These are phyloP conservation scores for Ophiocordyceps unilateralis DNA, from an alignment of 2,329 filamentous ascomycete genomes.

Conservation along the genomic window DNA sequence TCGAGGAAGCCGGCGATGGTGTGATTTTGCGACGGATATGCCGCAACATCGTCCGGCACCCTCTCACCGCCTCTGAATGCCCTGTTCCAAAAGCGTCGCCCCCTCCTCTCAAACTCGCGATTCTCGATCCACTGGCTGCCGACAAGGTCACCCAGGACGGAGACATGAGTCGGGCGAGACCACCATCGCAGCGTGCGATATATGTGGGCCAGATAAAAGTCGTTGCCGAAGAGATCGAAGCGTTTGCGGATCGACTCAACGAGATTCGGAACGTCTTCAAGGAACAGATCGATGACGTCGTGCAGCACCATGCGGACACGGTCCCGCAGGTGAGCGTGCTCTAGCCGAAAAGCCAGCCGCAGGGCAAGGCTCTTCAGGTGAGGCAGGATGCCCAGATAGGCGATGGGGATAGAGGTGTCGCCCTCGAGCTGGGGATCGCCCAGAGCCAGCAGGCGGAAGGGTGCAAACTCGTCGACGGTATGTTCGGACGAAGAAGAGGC, in stretches of 20 bases:
- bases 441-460: constrained; percentile 74
- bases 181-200: constrained; percentile 75
- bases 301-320: constrained; percentile 36
- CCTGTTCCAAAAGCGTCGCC: constrained; percentile 60
- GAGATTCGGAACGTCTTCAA: constrained; percentile 51
- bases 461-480: constrained; percentile 30
- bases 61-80: constrained; percentile 55
- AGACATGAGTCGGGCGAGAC: constrained; percentile 68
- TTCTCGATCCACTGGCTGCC: constrained; percentile 92
- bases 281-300: constrained; percentile 41
- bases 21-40: constrained; percentile 30
- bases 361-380: constrained; percentile 29
- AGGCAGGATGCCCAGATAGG: constrained; percentile 33
- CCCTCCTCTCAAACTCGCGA: constrained; percentile 62
- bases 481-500: constrained; percentile 7
- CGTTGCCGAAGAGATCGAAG: constrained; percentile 82
- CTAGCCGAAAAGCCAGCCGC: constrained; percentile 29
- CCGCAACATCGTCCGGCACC: constrained; percentile 39
- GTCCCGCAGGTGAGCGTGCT: constrained; percentile 28
- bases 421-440: constrained; percentile 91
- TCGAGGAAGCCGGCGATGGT: constrained; percentile 31
- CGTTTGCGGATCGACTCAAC: constrained; percentile 56
- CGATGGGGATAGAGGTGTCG: constrained; percentile 61
- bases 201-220: constrained; percentile 86
- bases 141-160: constrained; percentile 77